These are phyloP conservation scores for Vigna trinervia DNA, from an alignment of 306 rosid genomes.

Conservation along the genomic window DNA sequence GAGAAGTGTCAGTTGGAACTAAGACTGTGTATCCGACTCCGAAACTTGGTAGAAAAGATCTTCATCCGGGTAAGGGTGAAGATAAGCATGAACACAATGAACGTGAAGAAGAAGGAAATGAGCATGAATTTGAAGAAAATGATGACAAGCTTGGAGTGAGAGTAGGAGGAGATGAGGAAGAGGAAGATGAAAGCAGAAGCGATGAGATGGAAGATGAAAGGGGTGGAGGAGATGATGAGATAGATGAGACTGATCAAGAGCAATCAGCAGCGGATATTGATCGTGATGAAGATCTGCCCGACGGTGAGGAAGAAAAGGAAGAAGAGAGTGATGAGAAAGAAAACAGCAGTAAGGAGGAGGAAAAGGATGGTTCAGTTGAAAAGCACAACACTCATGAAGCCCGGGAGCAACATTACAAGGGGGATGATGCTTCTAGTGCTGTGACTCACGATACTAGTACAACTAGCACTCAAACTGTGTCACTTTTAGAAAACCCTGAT, in stretches of 20 bases:
- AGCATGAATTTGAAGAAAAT: slow-evolving; percentile 44
- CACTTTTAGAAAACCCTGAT: slow-evolving; percentile 43
- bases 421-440: slow-evolving; percentile 92
- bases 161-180: slow-evolving; percentile 48
- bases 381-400: slow-evolving; percentile 70
- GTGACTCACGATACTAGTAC: slow-evolving; percentile 69
- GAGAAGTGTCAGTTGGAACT: slow-evolving; percentile 37
- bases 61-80: slow-evolving; percentile 52
- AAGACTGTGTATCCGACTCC: slow-evolving; percentile 41
- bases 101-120: slow-evolving; percentile 34
- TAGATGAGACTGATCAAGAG: slow-evolving; percentile 70
- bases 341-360: slow-evolving; percentile 44
- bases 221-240: slow-evolving; percentile 71
- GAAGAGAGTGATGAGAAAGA: slow-evolving; percentile 49
- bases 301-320: slow-evolving; percentile 61
- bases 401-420: slow-evolving; percentile 80
- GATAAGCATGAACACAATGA: slow-evolving; percentile 54
- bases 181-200: slow-evolving; percentile 53
- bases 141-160: slow-evolving; percentile 41
- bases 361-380: slow-evolving; percentile 49
- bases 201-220: slow-evolving; percentile 52
- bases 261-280: slow-evolving; percentile 52
- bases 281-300: slow-evolving; percentile 55
- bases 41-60: slow-evolving; percentile 80
- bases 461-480: slow-evolving; percentile 41